Evolutionary conservation across 768 basidiomycete genomes (phyloP), one percentile per base, ranked within the genome.

Genomic region (Termitomyces titanicus): DNA sequence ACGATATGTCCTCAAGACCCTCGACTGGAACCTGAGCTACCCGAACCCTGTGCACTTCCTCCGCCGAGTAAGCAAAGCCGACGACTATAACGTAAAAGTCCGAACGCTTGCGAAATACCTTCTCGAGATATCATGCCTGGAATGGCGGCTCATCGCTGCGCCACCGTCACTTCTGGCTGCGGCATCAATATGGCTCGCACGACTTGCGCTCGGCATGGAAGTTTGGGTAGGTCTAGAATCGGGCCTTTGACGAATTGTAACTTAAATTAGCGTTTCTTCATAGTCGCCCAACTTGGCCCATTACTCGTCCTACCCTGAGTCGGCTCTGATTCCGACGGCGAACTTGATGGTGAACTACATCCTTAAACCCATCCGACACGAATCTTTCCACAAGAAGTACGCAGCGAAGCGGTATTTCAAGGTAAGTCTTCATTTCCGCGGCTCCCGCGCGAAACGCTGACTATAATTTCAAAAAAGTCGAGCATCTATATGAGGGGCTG

Each of bases 11-110:
- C 76, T 98, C 58, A 91, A 93, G 74, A 94, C 93, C 13, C 77
- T 98, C 43, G 89, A 94, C 55, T 99, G 92, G 85, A 92, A 97
- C 69, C 64, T 98, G 62, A 86, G 86, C 63, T 96, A 89, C 67
- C 94, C 96, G 24, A 96, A 93, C 68, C 94, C 96, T 1, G 90
- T 98, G 64, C 90, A 95, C 67, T 98, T 90, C 75, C 79, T 98
- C 47, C 78, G 96, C 37, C 80, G 96, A 12, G 83, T 93, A 45
- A 94, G 92, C 76, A 98, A 98, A 73, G 97, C 97, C 1, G 97
- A 99, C 63, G 89, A 92, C 54, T 98, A 96, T 69, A 92, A 98
- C 64, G 85, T 95, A 55, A 87, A 93, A 66, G 89, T 89, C 25
- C 75, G 96, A 59, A 97, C 96, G 0, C 79, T 98, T 15, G 94